Evolutionary conservation across 108 stramenopile species (phyloP).

Genomic region (Fistulifera pelliculosa): DNA sequence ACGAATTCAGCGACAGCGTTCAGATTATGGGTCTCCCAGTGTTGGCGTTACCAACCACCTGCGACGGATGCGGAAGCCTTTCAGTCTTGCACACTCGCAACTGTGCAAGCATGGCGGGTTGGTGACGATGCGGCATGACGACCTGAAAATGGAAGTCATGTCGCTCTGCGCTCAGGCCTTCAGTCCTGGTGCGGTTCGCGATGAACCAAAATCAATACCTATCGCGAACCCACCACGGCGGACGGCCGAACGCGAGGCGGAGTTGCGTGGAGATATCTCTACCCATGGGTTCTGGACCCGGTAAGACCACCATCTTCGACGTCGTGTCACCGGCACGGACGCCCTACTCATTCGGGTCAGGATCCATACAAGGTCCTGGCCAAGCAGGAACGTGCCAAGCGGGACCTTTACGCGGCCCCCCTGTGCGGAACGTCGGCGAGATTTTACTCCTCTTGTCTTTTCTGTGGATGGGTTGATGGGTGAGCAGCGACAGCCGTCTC

Average conservation of each 20-base stretch:
- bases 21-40: too few relatives aligned
- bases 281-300: slow-evolving; percentile 24
- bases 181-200: too few relatives aligned
- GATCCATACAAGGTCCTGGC: slow-evolving; percentile 9
- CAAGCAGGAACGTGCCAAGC: slow-evolving; percentile 21
- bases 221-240: too few relatives aligned
- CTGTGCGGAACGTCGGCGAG: too few relatives aligned
- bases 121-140: slow-evolving; percentile 11
- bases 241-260: neutral
- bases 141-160: slow-evolving; percentile 4
- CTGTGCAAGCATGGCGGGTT: slow-evolving; percentile 12
- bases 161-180: too few relatives aligned
- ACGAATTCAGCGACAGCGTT: too few relatives aligned
- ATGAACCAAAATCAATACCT: too few relatives aligned
- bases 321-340: slow-evolving; percentile 29
- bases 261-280: slow-evolving; percentile 18
- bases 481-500: slow-evolving; percentile 13
- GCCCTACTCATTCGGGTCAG: slow-evolving; percentile 8
- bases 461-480: slow-evolving; percentile 27
- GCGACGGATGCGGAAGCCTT: too few relatives aligned
- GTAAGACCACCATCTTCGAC: slow-evolving; percentile 19
- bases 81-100: slow-evolving; percentile 14
- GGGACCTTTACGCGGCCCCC: slow-evolving; percentile 3
- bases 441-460: slow-evolving; percentile 27
- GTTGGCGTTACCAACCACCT: too few relatives aligned